Evolutionary conservation across 805 yeast genomes (phyloP).

Genomic region (Hemisphaericaspora nanyangensis): DNA sequence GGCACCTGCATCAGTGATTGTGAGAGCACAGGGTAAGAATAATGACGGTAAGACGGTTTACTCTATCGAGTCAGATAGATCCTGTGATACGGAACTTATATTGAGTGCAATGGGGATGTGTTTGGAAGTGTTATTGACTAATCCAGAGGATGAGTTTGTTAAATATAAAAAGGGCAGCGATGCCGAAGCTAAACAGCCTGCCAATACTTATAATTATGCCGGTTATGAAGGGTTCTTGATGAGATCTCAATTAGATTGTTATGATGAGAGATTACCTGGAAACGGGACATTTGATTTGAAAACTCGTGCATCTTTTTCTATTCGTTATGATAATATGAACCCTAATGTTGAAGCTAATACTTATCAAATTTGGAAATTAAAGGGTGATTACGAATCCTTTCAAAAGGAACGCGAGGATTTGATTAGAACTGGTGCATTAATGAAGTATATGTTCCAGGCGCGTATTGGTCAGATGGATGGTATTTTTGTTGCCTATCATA

Average conservation of each 20-base stretch:
- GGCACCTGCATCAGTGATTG: conserved; percentile 46
- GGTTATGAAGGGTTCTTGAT: conserved; percentile 63
- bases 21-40: conserved; percentile 42
- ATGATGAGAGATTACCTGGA: conserved; percentile 74
- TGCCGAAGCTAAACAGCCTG: conserved; percentile 11
- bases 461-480: conserved; percentile 97
- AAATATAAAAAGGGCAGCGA: conserved; percentile 21
- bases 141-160: conserved; percentile 49
- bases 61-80: conserved; percentile 69
- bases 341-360: conserved; percentile 57
- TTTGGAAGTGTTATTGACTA: conserved; percentile 72
- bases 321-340: conserved; percentile 17
- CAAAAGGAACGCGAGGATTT: conserved; percentile 78
- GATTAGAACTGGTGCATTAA: conserved; percentile 62
- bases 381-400: conserved; percentile 74
- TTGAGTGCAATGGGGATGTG: conserved; percentile 75
- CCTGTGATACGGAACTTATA: conserved; percentile 62
- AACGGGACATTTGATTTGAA: conserved; percentile 90
- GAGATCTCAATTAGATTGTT: conserved; percentile 90
- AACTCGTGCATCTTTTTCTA: conserved; percentile 85
- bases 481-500: conserved; percentile 87
- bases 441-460: conserved; percentile 88
- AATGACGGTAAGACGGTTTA: conserved; percentile 32
- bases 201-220: conserved; percentile 65
- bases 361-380: conserved; percentile 59